Evolutionary conservation across 768 basidiomycete genomes (phyloP).

Genomic region (Lepiota subincarnata): DNA sequence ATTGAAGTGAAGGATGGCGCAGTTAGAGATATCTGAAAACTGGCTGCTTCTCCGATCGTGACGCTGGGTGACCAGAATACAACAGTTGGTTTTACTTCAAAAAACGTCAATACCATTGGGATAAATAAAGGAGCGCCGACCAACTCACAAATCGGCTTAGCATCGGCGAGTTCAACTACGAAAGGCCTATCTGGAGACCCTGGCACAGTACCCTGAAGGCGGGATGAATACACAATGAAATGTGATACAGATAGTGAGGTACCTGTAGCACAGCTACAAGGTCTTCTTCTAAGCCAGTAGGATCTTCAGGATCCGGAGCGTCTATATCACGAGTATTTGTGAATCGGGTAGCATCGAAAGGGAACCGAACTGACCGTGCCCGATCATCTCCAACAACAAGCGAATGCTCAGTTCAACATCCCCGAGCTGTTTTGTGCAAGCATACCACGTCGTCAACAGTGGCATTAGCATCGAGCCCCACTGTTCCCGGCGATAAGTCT

Average conservation of each 20-base stretch:
- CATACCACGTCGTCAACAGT: slow-evolving; percentile 76
- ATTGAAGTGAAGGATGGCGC: slow-evolving; percentile 48
- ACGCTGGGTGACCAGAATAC: slow-evolving; percentile 71
- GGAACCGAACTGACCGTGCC: slow-evolving; percentile 50
- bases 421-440: slow-evolving; percentile 73
- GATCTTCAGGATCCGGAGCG: slow-evolving; percentile 40
- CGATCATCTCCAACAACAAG: slow-evolving; percentile 80
- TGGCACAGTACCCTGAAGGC: slow-evolving; percentile 65
- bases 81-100: slow-evolving; percentile 57
- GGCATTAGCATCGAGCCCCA: slow-evolving; percentile 76
- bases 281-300: slow-evolving; percentile 58
- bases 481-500: slow-evolving; percentile 79
- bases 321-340: slow-evolving; percentile 22
- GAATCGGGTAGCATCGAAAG: background rate
- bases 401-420: slow-evolving; percentile 74
- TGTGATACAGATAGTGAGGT: slow-evolving; percentile 9
- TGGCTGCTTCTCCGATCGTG: slow-evolving; percentile 52
- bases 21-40: slow-evolving; percentile 72
- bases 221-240: background rate
- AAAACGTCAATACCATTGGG: slow-evolving; percentile 7
- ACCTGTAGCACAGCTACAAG: slow-evolving; percentile 73
- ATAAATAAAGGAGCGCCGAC: slow-evolving; percentile 6
- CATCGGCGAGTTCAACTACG: slow-evolving; percentile 59
- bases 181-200: slow-evolving; percentile 51
- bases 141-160: slow-evolving; percentile 56